Evolutionary conservation across 2,329 filamentous ascomycete genomes (phyloP), one percentile per base, ranked within the genome.

Genomic region (Cladosporium sp.): DNA sequence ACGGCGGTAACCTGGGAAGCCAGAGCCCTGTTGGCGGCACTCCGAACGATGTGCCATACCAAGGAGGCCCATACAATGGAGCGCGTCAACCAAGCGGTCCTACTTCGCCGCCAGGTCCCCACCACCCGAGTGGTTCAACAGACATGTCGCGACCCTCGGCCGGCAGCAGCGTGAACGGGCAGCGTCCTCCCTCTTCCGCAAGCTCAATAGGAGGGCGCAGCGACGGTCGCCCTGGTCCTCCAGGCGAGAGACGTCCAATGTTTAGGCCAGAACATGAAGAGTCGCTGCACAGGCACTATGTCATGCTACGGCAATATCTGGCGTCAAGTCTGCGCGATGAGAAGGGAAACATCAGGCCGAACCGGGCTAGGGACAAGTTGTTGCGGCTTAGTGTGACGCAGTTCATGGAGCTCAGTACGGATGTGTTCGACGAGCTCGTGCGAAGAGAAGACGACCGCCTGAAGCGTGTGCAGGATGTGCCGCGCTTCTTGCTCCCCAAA

Each of bases 381-480:
- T 85, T 97, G 67, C 88, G 94, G 67, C 85, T 99, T 61, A 97
- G 93, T 0, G 84, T 90, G 1, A 92, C 96, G 32, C 95, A 99
- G 78, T 98, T 99, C 78, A 92, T 96, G 79, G 95, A 99, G 81
- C 86, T 99, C 69, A 97, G 93, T 80, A 98, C 94, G 66, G 95
- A 99, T 80, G 94, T 99, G 49, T 98, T 91, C 80, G 95, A 99
- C 79, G 95, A 99, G 80, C 84, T 98, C 70, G 85, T 96, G 71
- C 90, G 95, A 67, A 88, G 95, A 70, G 93, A 98, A 78, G 87
- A 91, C 70, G 84, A 83, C 61, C 79, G 81, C 44, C 75, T 77
- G 69, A 75, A 78, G 60, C 78, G 80, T 34, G 80, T 80, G n/a
- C 78, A 78, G 66, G 85, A 77, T 74, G 84, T 71, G n/a, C 92